Evolutionary conservation across 805 yeast species (phyloP).

Genomic region (Zygosaccharomyces siamensis): DNA sequence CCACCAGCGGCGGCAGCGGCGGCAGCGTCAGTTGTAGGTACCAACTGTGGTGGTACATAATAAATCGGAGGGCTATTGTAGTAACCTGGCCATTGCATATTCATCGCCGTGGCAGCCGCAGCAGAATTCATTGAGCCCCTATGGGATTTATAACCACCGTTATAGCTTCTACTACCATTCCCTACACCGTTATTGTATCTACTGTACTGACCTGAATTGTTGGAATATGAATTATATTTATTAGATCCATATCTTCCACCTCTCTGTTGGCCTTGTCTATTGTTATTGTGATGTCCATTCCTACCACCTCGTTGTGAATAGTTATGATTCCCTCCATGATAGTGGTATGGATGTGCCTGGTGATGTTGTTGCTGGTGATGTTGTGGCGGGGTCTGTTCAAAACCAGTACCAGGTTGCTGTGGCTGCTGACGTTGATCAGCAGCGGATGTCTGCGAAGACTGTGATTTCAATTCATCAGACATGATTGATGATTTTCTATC

Average conservation of each 20-base stretch:
- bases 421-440: slow-evolving; percentile 8
- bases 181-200: slow-evolving; percentile 14
- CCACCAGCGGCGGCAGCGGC: background rate
- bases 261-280: slow-evolving; percentile 13
- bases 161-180: slow-evolving; percentile 8
- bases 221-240: slow-evolving; percentile 12
- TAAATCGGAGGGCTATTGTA: slow-evolving; percentile 23
- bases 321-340: slow-evolving; percentile 5
- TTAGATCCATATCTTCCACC: slow-evolving; percentile 15
- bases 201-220: slow-evolving; percentile 11
- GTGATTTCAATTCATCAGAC: slow-evolving; percentile 14
- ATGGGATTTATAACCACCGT: slow-evolving; percentile 14
- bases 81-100: slow-evolving; percentile 28
- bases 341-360: slow-evolving; percentile 8
- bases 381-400: background rate
- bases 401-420: slow-evolving; percentile 1
- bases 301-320: slow-evolving; percentile 14
- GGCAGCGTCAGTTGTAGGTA: slow-evolving; percentile 11
- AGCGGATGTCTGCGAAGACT: slow-evolving; percentile 6
- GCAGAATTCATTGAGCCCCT: slow-evolving; percentile 13
- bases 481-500: slow-evolving; percentile 8
- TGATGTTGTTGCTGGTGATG: slow-evolving; percentile 6
- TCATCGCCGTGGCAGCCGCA: slow-evolving; percentile 14
- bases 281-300: slow-evolving; percentile 5
- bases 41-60: slow-evolving; percentile 26